phyloP scores from a whole-genome alignment of 257 asterid species.

The Jacaranda mimosifolia region DNA sequence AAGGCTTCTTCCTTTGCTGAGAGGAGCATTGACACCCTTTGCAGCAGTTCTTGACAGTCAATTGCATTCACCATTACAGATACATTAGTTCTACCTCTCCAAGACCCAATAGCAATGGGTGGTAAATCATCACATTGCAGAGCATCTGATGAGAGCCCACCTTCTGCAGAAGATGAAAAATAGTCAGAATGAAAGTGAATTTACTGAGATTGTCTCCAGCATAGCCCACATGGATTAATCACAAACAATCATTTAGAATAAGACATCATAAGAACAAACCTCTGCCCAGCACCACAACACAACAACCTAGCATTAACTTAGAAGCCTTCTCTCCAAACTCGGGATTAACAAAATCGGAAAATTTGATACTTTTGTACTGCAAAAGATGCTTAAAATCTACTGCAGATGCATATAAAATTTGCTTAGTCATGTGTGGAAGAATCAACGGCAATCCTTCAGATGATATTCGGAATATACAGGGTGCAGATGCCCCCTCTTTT shows the following conservation, averaged over 20 bases:
- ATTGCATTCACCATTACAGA: slow-evolving; percentile 83
- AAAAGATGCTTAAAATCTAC: slow-evolving; percentile 83
- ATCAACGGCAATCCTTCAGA: slow-evolving; percentile 97
- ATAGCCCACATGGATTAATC: not conserved
- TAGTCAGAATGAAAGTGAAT: slow-evolving; percentile 1
- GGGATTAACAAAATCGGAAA: slow-evolving; percentile 73
- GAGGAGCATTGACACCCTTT: slow-evolving; percentile 57
- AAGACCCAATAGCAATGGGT: slow-evolving; percentile 83
- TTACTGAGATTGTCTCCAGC: not conserved
- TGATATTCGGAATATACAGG: slow-evolving; percentile 88
- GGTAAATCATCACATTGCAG: slow-evolving; percentile 55
- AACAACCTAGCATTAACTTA: slow-evolving; percentile 79
- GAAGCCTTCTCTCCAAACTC: slow-evolving; percentile 70
- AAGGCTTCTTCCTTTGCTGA: slow-evolving; percentile 35
- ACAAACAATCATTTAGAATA: not conserved
- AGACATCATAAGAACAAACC: slow-evolving; percentile 49
- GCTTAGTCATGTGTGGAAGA: slow-evolving; percentile 85
- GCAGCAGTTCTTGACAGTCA: slow-evolving; percentile 84
- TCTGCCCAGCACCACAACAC: slow-evolving; percentile 73
- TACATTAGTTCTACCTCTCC: slow-evolving; percentile 83
- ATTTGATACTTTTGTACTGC: slow-evolving; percentile 79
- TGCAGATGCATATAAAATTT: slow-evolving; percentile 73
- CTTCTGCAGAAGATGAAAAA: slow-evolving; percentile 52
- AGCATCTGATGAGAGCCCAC: slow-evolving; percentile 43
- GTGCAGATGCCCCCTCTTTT: slow-evolving; percentile 79